Evolutionary conservation across 345 rosid genomes (phyloP).

Genomic region (Atalantia buxifolia): DNA sequence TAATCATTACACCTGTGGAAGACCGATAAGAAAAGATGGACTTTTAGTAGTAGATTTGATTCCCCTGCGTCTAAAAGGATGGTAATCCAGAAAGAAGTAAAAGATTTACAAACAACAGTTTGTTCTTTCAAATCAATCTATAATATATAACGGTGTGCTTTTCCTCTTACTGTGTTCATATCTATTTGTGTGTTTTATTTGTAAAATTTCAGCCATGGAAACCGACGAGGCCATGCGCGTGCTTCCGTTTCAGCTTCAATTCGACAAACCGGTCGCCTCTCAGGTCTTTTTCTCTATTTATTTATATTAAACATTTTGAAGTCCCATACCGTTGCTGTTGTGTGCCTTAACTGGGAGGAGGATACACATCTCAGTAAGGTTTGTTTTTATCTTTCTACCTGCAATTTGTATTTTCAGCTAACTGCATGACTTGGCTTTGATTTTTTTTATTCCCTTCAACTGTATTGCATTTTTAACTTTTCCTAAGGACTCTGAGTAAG

Average conservation of each 20-base stretch:
- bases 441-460: neutral
- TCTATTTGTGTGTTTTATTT: neutral
- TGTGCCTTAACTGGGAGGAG: constrained; percentile 88
- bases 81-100: no score
- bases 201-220: constrained; percentile 46
- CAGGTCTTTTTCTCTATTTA: constrained; percentile 40
- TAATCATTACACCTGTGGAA: no score
- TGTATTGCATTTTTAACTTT: constrained; percentile 1
- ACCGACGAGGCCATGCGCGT: constrained; percentile 51
- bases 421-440: neutral
- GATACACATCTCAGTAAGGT: constrained; percentile 50
- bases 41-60: no score
- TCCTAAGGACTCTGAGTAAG: neutral
- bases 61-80: no score
- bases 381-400: constrained; percentile 17
- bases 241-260: constrained; percentile 82
- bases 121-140: no score
- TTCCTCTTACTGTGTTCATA: neutral
- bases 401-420: neutral
- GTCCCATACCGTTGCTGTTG: constrained; percentile 69
- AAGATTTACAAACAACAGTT: no score
- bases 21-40: no score
- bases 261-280: constrained; percentile 76
- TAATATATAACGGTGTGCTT: neutral
- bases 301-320: constrained; percentile 24